phyloP scores from a whole-genome alignment of 768 basidiomycete genomes.

The Leccinum variicolor region DNA sequence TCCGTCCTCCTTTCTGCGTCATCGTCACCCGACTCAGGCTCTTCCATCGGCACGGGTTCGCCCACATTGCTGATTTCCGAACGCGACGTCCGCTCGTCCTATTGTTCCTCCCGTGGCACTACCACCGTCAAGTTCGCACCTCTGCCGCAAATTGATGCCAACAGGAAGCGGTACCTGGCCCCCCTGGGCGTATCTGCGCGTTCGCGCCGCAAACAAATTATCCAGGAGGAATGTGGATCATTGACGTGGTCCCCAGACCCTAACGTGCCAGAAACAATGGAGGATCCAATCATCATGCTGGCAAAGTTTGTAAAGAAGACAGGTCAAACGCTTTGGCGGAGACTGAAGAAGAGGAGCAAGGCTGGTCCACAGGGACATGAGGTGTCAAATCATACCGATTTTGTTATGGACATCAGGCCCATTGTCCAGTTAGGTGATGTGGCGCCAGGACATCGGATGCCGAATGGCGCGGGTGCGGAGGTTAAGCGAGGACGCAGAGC shows the following conservation, averaged over 20 bases:
- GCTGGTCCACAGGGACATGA: slow-evolving; percentile 8
- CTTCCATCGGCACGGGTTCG: slow-evolving; percentile 12
- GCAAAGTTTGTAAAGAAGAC: slow-evolving; percentile 52
- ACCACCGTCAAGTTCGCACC: slow-evolving; percentile 36
- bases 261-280: slow-evolving; percentile 27
- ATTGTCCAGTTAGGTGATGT: slow-evolving; percentile 19
- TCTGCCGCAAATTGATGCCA: slow-evolving; percentile 39
- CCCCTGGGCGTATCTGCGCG: slow-evolving; percentile 56
- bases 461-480: slow-evolving; percentile 2
- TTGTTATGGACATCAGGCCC: slow-evolving; percentile 22
- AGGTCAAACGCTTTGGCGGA: slow-evolving; percentile 39
- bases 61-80: slow-evolving; percentile 11
- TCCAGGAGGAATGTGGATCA: slow-evolving; percentile 19
- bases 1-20: slow-evolving; percentile 8
- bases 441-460: not conserved
- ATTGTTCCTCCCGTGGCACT: slow-evolving; percentile 13
- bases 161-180: slow-evolving; percentile 43
- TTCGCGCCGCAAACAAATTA: slow-evolving; percentile 22
- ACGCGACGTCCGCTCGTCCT: slow-evolving; percentile 12
- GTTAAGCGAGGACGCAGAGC: slow-evolving; percentile 14
- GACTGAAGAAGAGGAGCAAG: slow-evolving; percentile 39
- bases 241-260: slow-evolving; percentile 21
- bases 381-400: slow-evolving; percentile 4
- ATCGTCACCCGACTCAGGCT: slow-evolving; percentile 16
- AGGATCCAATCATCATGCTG: slow-evolving; percentile 47